phyloP scores from a whole-genome alignment of 345 rosid genomes.

The Orychophragmus violaceus region DNA sequence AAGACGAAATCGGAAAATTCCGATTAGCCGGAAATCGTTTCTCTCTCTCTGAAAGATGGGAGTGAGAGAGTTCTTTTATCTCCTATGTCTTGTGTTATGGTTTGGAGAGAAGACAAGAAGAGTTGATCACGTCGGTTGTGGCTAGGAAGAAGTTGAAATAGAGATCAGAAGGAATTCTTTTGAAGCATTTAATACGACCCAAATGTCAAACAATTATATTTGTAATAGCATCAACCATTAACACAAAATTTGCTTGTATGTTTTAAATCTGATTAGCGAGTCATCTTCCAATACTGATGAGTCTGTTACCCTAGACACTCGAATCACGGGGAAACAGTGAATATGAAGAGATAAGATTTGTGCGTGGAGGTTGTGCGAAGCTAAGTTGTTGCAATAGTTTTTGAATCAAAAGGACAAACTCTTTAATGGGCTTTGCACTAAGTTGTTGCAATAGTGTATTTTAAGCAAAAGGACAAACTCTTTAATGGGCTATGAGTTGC shows the following conservation, averaged over 20 bases:
- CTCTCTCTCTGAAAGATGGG: too few relatives aligned
- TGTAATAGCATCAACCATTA: too few relatives aligned
- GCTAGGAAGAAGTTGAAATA: not conserved
- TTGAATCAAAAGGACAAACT: not conserved
- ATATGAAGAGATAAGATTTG: not conserved
- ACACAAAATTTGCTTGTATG: too few relatives aligned
- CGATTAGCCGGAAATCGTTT: too few relatives aligned
- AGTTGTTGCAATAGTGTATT: not conserved
- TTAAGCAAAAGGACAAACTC: not conserved
- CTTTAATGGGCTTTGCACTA: not conserved
- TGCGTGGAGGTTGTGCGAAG: not conserved
- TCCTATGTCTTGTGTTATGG: not conserved
- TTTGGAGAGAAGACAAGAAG: not conserved
- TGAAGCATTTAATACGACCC: too few relatives aligned
- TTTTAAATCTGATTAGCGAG: not conserved
- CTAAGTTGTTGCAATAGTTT: not conserved
- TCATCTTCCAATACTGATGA: not conserved
- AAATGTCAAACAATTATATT: too few relatives aligned
- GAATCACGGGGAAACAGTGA: not conserved
- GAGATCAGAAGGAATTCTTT: not conserved
- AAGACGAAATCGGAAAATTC: too few relatives aligned
- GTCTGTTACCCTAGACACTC: not conserved
- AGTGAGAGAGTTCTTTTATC: too few relatives aligned
- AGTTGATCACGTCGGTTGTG: slow-evolving; percentile 4
- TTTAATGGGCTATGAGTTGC: not conserved